Conservation (phyloP, 176 grass and related monocot species). For the Canna indica region DNA sequence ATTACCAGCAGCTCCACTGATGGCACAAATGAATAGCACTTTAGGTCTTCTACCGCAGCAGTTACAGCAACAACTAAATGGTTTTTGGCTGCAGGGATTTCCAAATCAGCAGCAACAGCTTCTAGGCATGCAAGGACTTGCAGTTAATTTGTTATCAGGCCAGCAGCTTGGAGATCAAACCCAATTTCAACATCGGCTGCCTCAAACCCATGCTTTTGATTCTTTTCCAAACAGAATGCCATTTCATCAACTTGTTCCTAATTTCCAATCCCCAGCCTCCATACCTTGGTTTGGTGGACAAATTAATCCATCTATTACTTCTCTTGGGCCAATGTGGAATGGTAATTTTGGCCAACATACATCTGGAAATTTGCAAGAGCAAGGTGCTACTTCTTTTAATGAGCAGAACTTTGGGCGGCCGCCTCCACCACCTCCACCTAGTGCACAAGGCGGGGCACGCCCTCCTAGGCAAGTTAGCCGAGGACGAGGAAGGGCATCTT, state of each 20-base stretch:
- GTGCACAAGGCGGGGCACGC: not conserved
- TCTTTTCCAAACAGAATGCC: constrained; percentile 33
- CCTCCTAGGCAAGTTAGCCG: constrained; percentile 29
- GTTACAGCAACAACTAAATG: constrained; percentile 38
- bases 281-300: constrained; percentile 20
- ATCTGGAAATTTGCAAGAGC: constrained; percentile 26
- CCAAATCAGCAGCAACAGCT: constrained; percentile 21
- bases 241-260: constrained; percentile 33
- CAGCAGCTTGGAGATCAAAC: constrained; percentile 28
- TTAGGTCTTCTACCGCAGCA: constrained; percentile 42
- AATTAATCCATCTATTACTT: constrained; percentile 21
- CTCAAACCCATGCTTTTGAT: constrained; percentile 35
- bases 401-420: constrained; percentile 24
- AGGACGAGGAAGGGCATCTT: constrained; percentile 42
- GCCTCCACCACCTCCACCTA: not conserved
- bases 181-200: constrained; percentile 32
- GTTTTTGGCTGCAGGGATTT: constrained; percentile 29
- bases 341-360: constrained; percentile 30
- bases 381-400: not conserved
- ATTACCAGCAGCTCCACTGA: constrained; percentile 23
- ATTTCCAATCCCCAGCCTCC: constrained; percentile 16
- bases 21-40: constrained; percentile 35
- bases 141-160: constrained; percentile 34
- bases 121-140: constrained; percentile 37
- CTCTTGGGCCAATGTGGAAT: constrained; percentile 22